phyloP scores from a whole-genome alignment of 495 filamentous ascomycete species.

The Trichoderma asperelloides region DNA sequence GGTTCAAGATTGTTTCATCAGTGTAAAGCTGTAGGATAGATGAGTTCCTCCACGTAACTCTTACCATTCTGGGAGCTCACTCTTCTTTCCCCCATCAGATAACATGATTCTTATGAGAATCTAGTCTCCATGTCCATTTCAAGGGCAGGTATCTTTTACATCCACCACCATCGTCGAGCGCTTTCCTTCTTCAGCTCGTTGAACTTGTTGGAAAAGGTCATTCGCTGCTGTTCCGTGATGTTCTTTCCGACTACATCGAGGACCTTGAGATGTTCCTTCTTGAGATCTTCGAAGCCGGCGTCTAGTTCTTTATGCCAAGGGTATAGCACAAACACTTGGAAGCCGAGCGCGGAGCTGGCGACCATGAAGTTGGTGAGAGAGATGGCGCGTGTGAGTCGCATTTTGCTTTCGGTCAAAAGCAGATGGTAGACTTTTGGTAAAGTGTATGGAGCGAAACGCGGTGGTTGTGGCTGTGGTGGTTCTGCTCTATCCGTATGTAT shows the following conservation, averaged over 20 bases:
- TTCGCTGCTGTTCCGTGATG: not conserved
- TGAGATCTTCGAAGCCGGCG: slow-evolving; percentile 47
- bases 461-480: not conserved
- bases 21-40: too few species aligned
- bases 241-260: slow-evolving; percentile 12
- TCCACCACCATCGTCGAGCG: slow-evolving; percentile 1
- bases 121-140: too few species aligned
- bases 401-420: not conserved
- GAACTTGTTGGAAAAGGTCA: not conserved
- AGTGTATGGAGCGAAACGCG: not conserved
- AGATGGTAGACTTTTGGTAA: not conserved
- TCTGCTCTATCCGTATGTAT: not conserved
- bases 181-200: not conserved
- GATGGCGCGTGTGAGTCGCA: slow-evolving; percentile 38
- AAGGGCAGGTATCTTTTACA: not conserved
- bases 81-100: too few species aligned
- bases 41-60: too few species aligned
- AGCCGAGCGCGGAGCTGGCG: slow-evolving; percentile 48
- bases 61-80: too few species aligned
- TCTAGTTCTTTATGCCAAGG: slow-evolving; percentile 57
- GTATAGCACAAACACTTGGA: slow-evolving; percentile 57
- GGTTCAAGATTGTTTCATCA: too few species aligned
- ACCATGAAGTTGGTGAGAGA: slow-evolving; percentile 54
- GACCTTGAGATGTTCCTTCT: slow-evolving; percentile 40
- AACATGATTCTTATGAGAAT: too few species aligned